Percentiles rank a stretch among this genome's conserved stretches.
phyloP scores from a whole-genome alignment of 73 alveolate genomes.

The Stentor coeruleus region DNA sequence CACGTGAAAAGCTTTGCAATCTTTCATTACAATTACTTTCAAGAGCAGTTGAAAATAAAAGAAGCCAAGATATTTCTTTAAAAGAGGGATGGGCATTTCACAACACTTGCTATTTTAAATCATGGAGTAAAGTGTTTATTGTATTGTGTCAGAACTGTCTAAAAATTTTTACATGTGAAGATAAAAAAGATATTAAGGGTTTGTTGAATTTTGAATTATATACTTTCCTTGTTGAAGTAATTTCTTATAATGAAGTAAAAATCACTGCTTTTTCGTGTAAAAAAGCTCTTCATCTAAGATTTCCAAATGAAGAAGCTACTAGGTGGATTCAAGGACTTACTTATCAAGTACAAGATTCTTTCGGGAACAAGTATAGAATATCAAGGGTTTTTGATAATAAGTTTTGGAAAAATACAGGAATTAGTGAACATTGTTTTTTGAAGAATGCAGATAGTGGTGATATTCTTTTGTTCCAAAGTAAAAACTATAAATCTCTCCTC shows the following conservation, averaged over 20 bases:
- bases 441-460: slow-evolving; percentile 84
- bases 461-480: slow-evolving; percentile 72
- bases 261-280: neutral
- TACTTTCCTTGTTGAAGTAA: neutral
- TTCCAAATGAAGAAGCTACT: neutral
- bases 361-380: neutral
- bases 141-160: neutral
- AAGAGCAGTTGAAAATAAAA: too few species aligned
- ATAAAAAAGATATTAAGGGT: neutral
- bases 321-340: neutral
- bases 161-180: neutral
- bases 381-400: neutral
- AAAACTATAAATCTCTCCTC: slow-evolving; percentile 44
- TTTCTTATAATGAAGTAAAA: neutral
- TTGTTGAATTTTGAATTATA: neutral
- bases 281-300: neutral
- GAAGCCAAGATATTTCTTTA: too few species aligned
- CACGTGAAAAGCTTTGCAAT: too few species aligned
- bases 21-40: too few species aligned
- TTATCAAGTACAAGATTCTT: too few species aligned
- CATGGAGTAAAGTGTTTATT: neutral
- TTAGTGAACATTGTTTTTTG: slow-evolving; percentile 50
- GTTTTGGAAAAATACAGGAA: slow-evolving; percentile 48
- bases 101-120: neutral
- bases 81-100: neutral